Conservation (phyloP, 805 yeast species). For the Diddensiella caesifluorescens region DNA sequence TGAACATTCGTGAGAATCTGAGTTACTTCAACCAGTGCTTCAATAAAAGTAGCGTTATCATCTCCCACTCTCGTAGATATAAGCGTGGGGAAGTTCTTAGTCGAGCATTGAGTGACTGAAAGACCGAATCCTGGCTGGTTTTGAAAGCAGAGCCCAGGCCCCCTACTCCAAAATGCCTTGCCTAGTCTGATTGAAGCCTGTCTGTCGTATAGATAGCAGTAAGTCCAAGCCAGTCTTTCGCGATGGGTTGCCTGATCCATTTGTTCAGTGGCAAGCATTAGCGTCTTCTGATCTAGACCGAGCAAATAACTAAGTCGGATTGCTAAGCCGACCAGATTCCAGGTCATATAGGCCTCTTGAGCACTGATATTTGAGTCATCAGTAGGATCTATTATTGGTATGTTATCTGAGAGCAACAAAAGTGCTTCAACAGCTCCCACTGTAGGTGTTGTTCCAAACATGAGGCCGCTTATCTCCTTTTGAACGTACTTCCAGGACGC, state of each 20-base stretch:
- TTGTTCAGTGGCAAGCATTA: slow-evolving; percentile 13
- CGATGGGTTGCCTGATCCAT: slow-evolving; percentile 20
- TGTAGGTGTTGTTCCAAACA: slow-evolving; percentile 18
- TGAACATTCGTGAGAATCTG: slow-evolving; percentile 24
- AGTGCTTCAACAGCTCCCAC: slow-evolving; percentile 24
- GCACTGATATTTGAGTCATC: slow-evolving; percentile 8
- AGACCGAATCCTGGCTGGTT: slow-evolving; percentile 9
- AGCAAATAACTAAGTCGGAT: slow-evolving; percentile 20
- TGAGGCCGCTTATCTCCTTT: slow-evolving; percentile 11
- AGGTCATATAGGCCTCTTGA: slow-evolving; percentile 20
- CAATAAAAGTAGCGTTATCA: slow-evolving; percentile 20
- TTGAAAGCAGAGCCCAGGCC: slow-evolving; percentile 23
- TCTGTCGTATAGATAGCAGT: slow-evolving; percentile 24
- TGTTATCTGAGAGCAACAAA: slow-evolving; percentile 22
- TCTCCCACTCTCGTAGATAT: slow-evolving; percentile 13
- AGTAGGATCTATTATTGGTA: slow-evolving; percentile 14
- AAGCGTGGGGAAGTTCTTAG: slow-evolving; percentile 22
- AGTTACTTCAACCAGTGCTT: slow-evolving; percentile 23
- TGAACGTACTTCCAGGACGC: slow-evolving; percentile 12
- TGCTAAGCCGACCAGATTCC: slow-evolving; percentile 24
- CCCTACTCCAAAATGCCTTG: slow-evolving; percentile 24
- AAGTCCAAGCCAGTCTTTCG: slow-evolving; percentile 23
- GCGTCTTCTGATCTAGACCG: slow-evolving; percentile 24
- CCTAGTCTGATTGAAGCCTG: slow-evolving; percentile 24
- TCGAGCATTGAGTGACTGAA: slow-evolving; percentile 13